Evolutionary conservation across 805 yeast species (phyloP), one percentile per base, ranked within the genome.

Genomic region (Pichia ethanolica): DNA sequence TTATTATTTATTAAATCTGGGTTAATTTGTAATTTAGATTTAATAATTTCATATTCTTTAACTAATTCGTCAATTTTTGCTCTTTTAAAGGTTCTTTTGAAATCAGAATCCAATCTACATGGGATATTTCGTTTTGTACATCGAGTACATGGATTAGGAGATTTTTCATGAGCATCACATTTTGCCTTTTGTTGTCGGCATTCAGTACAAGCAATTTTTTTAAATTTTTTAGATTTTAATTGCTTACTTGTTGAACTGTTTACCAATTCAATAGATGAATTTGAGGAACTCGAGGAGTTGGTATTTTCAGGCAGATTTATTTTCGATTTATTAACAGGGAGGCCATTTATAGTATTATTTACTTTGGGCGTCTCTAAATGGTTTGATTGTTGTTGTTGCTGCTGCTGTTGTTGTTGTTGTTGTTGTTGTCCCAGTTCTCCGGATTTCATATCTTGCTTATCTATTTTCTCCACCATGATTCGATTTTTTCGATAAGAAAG

Each of bases 121-220:
- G 71, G 71, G 4, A 85, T 70, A 7, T 79, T 78, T 59, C 87
- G 79, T 62, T 84, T 86, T 9, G 70, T 61, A 64, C 99, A 93
- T 53, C 96, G 72, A 0, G 91, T 72, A 59, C 99, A 93, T 1
- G 96, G 86, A 8, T 71, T 71, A 0, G 96, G 96, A 34, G 81
- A 78, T 45, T 71, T 73, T 51, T 80, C 89, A 55, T 74, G 79
- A 11, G 96, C 95, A 67, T 90, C 96, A 69, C 97, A 90, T 59
- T 82, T 79, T 35, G 89, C 83, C 67, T 93, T 93, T 64, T 91
- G 99, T 66, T 93, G 98, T 12, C 98, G 78, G 63, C 99, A 93
- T 60, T 91, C 96, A 1, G 88, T 89, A 71, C 99, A 93, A 0
- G 98, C 98, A 63, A 89, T 79, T 49, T 81, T 73, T 63, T 82